These are phyloP conservation scores for Candida tetrigidarum DNA, from an alignment of 1,139 yeast genomes.

Conservation along the genomic window DNA sequence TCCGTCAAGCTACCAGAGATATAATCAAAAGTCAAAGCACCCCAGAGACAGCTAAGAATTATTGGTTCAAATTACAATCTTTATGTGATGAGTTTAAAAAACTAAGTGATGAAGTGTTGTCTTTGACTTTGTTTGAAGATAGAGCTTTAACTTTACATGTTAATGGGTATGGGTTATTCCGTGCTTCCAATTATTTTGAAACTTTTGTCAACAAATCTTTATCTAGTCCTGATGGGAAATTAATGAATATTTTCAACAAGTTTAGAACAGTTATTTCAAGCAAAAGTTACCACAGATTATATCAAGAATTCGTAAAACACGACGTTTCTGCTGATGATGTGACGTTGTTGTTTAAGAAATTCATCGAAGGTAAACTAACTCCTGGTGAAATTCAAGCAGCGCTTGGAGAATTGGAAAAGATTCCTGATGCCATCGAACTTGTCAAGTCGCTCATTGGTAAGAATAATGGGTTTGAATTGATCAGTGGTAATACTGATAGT, in stretches of 20 bases:
- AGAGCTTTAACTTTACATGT: slow-evolving; percentile 29
- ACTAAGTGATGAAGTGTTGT: slow-evolving; percentile 55
- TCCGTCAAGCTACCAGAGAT: slow-evolving; percentile 26
- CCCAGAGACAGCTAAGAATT: slow-evolving; percentile 10
- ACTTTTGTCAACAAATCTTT: slow-evolving; percentile 19
- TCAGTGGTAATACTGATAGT: slow-evolving; percentile 9
- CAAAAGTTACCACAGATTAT: slow-evolving; percentile 29
- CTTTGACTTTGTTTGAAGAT: slow-evolving; percentile 18
- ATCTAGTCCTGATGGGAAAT: slow-evolving; percentile 21
- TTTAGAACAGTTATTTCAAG: slow-evolving; percentile 30
- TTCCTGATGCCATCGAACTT: slow-evolving; percentile 30
- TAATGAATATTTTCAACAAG: slow-evolving; percentile 26
- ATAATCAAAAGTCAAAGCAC: slow-evolving; percentile 23
- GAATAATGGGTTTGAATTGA: slow-evolving; percentile 15
- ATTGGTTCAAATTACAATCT: slow-evolving; percentile 64
- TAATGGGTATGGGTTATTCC: slow-evolving; percentile 38
- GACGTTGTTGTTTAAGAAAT: slow-evolving; percentile 26
- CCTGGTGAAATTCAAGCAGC: slow-evolving; percentile 26
- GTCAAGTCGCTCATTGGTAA: slow-evolving; percentile 28
- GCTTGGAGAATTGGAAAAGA: slow-evolving; percentile 25
- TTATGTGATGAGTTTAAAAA: slow-evolving; percentile 70
- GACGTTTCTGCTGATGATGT: slow-evolving; percentile 14
- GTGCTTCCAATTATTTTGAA: slow-evolving; percentile 41
- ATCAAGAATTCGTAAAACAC: slow-evolving; percentile 19
- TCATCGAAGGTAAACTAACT: slow-evolving; percentile 28